Evolutionary conservation across 805 yeast genomes (phyloP).

Genomic region (Clavispora fructus): DNA sequence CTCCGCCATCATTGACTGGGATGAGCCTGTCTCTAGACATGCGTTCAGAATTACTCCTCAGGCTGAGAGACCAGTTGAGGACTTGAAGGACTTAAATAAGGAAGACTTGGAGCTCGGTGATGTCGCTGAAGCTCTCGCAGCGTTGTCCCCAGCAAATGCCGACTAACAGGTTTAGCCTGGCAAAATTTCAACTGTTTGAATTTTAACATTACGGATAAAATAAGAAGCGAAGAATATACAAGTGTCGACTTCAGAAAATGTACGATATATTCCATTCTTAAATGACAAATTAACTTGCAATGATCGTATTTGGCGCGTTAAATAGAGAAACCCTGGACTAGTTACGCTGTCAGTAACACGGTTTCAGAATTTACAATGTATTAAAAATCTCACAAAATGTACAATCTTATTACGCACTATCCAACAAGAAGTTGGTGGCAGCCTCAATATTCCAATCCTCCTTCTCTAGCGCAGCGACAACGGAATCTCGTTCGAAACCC

Average conservation of each 20-base stretch:
- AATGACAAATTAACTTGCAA: too few relatives aligned
- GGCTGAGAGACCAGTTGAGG: conserved; percentile 64
- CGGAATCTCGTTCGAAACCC: conserved; percentile 75
- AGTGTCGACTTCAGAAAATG: too few relatives aligned
- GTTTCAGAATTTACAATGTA: too few relatives aligned
- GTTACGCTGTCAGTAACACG: too few relatives aligned
- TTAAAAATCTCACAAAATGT: background rate
- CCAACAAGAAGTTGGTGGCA: conserved; percentile 83
- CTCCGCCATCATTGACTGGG: conserved; percentile 68
- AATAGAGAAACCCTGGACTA: too few relatives aligned
- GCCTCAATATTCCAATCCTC: conserved; percentile 73
- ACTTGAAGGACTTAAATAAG: conserved; percentile 33
- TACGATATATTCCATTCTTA: too few relatives aligned
- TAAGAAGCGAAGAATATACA: background rate
- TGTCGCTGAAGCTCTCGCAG: conserved; percentile 10
- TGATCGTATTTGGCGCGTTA: too few relatives aligned
- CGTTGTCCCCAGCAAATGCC: background rate
- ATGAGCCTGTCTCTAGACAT: conserved; percentile 56
- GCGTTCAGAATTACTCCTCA: conserved; percentile 69
- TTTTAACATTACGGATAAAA: too few relatives aligned
- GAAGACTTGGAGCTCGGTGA: conserved; percentile 13
- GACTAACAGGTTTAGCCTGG: background rate
- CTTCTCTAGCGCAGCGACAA: conserved; percentile 60
- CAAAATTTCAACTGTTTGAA: background rate
- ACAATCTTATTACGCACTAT: conserved; percentile 44